A percentile compares a stretch with the other conserved stretches of the same genome.
These are phyloP conservation scores for Sclerotinia minor DNA, from an alignment of 2,329 filamentous ascomycete species.

Conservation along the genomic window DNA sequence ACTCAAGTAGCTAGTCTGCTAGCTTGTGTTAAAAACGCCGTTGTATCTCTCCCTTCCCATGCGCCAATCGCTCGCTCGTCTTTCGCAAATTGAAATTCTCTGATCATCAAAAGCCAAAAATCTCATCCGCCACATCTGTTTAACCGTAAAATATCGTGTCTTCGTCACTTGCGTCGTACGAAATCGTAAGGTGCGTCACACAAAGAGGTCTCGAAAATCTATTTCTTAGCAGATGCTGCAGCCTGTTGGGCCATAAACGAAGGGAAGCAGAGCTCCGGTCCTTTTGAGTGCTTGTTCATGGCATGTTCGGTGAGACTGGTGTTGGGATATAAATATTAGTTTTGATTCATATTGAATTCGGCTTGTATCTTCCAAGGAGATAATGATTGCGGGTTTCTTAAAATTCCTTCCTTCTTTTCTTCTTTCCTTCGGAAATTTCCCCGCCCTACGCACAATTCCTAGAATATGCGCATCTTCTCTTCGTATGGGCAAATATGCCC, in stretches of 20 bases:
- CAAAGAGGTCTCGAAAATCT: conserved; percentile 6
- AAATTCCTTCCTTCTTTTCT: background rate
- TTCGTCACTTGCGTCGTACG: conserved; percentile 19
- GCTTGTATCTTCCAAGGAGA: background rate
- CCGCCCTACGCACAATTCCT: background rate
- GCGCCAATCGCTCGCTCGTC: conserved; percentile 32
- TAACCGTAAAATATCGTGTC: conserved; percentile 23
- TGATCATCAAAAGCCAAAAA: conserved; percentile 16
- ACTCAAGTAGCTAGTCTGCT: conserved; percentile 21
- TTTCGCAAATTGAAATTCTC: conserved; percentile 20
- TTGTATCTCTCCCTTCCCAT: conserved; percentile 32
- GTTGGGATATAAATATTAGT: conserved; percentile 1
- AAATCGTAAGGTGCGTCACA: conserved; percentile 7
- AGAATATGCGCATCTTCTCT: background rate
- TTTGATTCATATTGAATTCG: background rate
- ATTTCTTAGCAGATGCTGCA: conserved; percentile 23
- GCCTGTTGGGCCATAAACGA: conserved; percentile 17
- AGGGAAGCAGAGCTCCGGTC: conserved; percentile 70
- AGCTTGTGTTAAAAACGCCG: conserved; percentile 25
- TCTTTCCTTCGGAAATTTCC: background rate
- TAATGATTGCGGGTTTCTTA: background rate
- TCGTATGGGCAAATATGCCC: background rate
- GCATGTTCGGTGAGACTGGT: conserved; percentile 67
- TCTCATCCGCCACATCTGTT: conserved; percentile 8
- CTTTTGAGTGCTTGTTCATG: conserved; percentile 74